Evolutionary conservation across 2,329 filamentous ascomycete genomes (phyloP), one percentile per base, ranked within the genome.

Genomic region (Aphanoascus verrucosus): DNA sequence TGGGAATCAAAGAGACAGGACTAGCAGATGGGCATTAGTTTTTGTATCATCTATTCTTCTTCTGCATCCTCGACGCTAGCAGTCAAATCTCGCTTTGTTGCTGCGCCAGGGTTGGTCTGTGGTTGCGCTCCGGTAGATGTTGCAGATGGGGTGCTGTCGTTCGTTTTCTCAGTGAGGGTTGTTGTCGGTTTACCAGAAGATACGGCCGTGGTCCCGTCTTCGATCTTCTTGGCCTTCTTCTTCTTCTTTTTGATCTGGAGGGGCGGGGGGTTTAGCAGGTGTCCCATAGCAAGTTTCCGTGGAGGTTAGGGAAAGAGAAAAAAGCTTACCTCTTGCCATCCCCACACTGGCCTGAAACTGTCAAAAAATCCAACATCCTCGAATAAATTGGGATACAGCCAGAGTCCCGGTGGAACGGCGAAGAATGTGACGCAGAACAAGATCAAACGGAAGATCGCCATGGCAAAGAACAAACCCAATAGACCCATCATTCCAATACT

Each of bases 301-400:
- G 32, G 38, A 38, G 17, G 6, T n/a, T 38, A 12, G 32, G 40
- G 20, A 23, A 34, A 31, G 19, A 47, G 28, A 41, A 32, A 70
- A 23, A 44, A 23, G 23, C 80, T 70, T 67, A 94, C 88, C 81
- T 95, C 90, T 69, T 98, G 93, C 93, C 93, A 98, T 56, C 88
- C 93, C 91, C 93, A 98, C 5, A 95, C 73, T 17, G 93, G 93
- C 65, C 85, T 85, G 79, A 98, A 98, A 64, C 87, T 94, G 68
- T 98, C 93, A 70, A 98, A 85, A 74, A 98, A 97, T 6, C 91
- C 94, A 28, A 98, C 93, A 67, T 98, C 93, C 69, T 98, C 93
- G 75, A 96, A 98, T 17, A 98, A 74, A 67, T 98, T 98, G 47
- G 93, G 93, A 73, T 91, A 98, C 43, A 98, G 78, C 93, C 93